These are phyloP conservation scores for Clonostachys byssicola DNA, from an alignment of 2,329 filamentous ascomycete species.

Conservation along the genomic window DNA sequence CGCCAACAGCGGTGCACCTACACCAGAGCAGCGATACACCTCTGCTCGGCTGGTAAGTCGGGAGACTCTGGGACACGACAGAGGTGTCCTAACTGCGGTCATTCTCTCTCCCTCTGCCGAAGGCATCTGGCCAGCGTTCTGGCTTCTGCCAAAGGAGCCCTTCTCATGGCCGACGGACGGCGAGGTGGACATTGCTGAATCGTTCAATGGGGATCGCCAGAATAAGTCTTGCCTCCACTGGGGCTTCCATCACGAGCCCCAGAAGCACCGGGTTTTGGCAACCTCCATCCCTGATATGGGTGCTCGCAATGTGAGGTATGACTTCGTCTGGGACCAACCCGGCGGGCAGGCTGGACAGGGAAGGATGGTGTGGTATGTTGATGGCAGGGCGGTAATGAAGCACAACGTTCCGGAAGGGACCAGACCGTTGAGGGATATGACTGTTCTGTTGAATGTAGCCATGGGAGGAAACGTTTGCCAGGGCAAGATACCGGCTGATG, in stretches of 20 bases:
- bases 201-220: slow-evolving; percentile 52
- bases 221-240: slow-evolving; percentile 58
- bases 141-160: slow-evolving; percentile 53
- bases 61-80: slow-evolving; percentile 42
- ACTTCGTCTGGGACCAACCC: slow-evolving; percentile 51
- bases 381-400: slow-evolving; percentile 53
- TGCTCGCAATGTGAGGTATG: slow-evolving; percentile 42
- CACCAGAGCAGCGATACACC: slow-evolving; percentile 41
- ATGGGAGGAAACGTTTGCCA: slow-evolving; percentile 58
- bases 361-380: slow-evolving; percentile 54
- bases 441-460: slow-evolving; percentile 54
- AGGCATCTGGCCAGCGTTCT: slow-evolving; percentile 60
- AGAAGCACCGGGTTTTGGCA: slow-evolving; percentile 52
- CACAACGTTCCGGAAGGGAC: slow-evolving; percentile 46
- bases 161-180: slow-evolving; percentile 56
- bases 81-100: slow-evolving; percentile 47
- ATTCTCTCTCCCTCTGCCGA: slow-evolving; percentile 46
- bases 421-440: slow-evolving; percentile 50
- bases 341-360: slow-evolving; percentile 35
- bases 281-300: slow-evolving; percentile 45
- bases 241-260: slow-evolving; percentile 49
- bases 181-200: slow-evolving; percentile 57
- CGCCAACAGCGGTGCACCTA: slow-evolving; percentile 21
- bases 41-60: slow-evolving; percentile 51
- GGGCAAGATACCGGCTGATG: slow-evolving; percentile 44